A percentile compares a stretch with the other conserved stretches of the same genome.
Conservation (phyloP, 768 basidiomycete genomes). For the Termitomyces sp. region DNA sequence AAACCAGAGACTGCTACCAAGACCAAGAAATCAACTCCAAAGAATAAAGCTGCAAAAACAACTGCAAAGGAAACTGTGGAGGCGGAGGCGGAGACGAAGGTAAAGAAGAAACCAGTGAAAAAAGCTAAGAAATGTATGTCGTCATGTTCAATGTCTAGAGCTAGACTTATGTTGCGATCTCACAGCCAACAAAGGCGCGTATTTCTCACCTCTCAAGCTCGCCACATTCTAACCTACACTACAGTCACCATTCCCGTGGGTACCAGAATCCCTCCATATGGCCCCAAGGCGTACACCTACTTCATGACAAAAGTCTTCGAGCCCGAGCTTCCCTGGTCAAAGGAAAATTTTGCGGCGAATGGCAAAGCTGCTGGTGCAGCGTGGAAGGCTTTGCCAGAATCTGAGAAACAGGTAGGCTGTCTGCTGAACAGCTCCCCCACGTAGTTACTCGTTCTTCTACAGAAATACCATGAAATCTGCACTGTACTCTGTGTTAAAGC, state of each 20-base stretch:
- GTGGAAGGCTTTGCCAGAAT: conserved; percentile 29
- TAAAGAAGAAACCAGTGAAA: conserved; percentile 6
- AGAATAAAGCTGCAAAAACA: conserved; percentile 3
- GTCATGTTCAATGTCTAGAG: neutral
- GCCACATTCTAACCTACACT: neutral
- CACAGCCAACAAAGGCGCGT: conserved; percentile 4
- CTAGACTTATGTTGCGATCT: neutral
- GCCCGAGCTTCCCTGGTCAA: neutral
- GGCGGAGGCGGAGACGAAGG: conserved; percentile 3
- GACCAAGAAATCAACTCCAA: neutral
- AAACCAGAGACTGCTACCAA: neutral
- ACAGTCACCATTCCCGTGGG: conserved; percentile 1
- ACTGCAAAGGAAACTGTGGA: conserved; percentile 3
- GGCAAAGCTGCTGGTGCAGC: neutral
- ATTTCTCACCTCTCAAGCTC: neutral
- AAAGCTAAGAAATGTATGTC: conserved; percentile 8
- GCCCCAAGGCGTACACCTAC: neutral
- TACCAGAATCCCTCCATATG: conserved; percentile 1
- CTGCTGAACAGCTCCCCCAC: neutral
- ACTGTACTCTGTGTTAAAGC: conserved; percentile 14
- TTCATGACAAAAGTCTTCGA: neutral
- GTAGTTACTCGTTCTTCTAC: conserved; percentile 10
- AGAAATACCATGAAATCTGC: conserved; percentile 11
- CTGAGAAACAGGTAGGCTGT: conserved; percentile 31
- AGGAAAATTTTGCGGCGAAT: neutral